Base-by-base conservation (phyloP, 352 stramenopile genomes). In the Phytophthora melonis region DNA sequence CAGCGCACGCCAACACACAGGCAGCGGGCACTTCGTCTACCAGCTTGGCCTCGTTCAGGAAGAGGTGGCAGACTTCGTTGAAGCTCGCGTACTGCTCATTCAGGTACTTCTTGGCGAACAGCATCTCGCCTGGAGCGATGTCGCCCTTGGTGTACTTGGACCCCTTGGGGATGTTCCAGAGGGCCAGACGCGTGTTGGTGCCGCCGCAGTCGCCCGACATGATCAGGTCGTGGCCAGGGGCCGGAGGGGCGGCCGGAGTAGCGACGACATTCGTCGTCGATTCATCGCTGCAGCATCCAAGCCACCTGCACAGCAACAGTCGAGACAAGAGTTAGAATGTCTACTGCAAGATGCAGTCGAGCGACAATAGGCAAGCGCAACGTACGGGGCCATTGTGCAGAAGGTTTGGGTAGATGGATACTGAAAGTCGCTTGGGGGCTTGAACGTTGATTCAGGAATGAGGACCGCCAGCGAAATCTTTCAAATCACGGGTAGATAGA, bases 141-240 rank as follows among this genome's bases (percentile, higher is more conserved):
- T 91, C 79, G 53, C 81, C 83, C 79, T 74, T 63, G 47, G 30
- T 34, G 30, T 80, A 70, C 6, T 66, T 86, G 52, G 76, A 56
- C 25, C 71, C 74, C 63, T 90, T 39, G 30, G 30, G 30, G 30
- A 34, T 34, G 3, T 34, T 34, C 83, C 89, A 97, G n/a, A 98
- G 82, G 79, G 92, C 91, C 63, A 99, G 89, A 18, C 98, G 92
- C 67, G 93, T 98, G 83, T 99, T 99, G 66, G 98, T 99, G 69
- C 98, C 98, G 70, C 98, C 98, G 68, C 98, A 98, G 84, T 99
- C 98, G 60, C 94, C 98, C 8, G 87, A 94, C 34, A 96, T 91
- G 59, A 96, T 90, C n/a, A 95, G 74, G 70, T 95, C 18, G 41
- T 21, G 49, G 57, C 49, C 57, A 9, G 34, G 76, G 80, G 19